Evolutionary conservation across 2,329 filamentous ascomycete species (phyloP), one percentile per base, ranked within the genome.

Genomic region (Metarhizium brunneum): DNA sequence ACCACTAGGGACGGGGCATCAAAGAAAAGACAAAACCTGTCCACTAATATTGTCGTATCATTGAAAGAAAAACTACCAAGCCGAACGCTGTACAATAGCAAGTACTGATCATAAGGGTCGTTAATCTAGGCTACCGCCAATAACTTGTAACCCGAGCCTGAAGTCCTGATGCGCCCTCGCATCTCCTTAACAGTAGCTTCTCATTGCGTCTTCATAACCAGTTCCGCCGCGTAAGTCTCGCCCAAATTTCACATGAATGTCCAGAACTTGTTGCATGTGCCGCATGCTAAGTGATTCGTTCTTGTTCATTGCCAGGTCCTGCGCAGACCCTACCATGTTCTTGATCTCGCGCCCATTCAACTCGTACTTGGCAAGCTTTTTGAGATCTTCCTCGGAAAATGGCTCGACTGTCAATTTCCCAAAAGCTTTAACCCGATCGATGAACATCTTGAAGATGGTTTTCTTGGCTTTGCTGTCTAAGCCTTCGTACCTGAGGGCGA

Each of bases 181-280:
- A 16, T 6, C n/a, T 25, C 13, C 48, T 54, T 70, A 85, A 56
- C 81, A 86, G 63, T 94, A 94, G 65, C 86, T 88, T 61, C 87
- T 79, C 90, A 94, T 92, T 0, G 88, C 89, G 66, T 94, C 90
- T 61, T 88, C 76, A 63, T 90, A 95, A 0, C 90, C 90, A 0
- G 81, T 78, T 0, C 90, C 90, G 5, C 90, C 91, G 67, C 87
- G 90, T 52, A 96, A 75, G 67, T 96, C 90, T 35, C 85, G 80
- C 60, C 92, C 88, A 69, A 96, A 96, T 40, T 83, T 87, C 69
- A 89, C 85, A 29, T 87, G 86, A 2, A 95, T 89, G 47, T 91
- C 87, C n/a, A 96, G 78, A 13, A 95, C 89, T 58, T 89, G 82
- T 61, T 81, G 82, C 66, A 96, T 87, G 65, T 95, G 90, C 52